Base-by-base conservation (phyloP, 306 rosid genomes). In the Lathyrus oleraceus region DNA sequence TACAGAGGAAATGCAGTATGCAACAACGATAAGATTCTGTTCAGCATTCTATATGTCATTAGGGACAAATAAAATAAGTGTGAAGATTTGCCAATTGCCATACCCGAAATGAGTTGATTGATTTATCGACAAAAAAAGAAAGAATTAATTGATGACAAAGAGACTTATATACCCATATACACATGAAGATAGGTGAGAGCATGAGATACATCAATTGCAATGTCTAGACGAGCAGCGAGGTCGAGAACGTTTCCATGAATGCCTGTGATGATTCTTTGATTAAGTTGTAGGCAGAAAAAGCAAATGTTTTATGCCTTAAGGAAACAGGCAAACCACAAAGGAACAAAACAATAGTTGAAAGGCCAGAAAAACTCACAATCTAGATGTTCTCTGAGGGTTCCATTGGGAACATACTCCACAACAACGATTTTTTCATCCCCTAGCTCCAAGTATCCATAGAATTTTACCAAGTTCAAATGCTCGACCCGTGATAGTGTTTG, bases 161-260 rank as follows among this genome's bases (percentile, higher is more conserved):
- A 40, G 15, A 61, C 60, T 47, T 28, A 51, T 72, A 91, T 72
- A 91, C 99, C 99, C 59, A 91, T 86, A 71, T 95, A 95, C 93
- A 84, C 79, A 81, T 95, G 99, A 77, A 95, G 97, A 85, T 95
- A 95, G 30, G 99, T 95, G 86, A 95, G 39, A 14, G 97, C 99
- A 72, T 95, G 99, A 28, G 99, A 88, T 66, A 95, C 99, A 76
- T 95, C 96, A 58, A 86, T 95, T 76, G 97, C 99, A 63, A 91
- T 70, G 65, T 91, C 99, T 20, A 91, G 88, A 69, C 99, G 81
- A 20, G 91, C 47, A 51, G 90, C 90, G 8, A 95, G 83, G 61
- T 95, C 95, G 43, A 95, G 84, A 82, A 81, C 6, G 43, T 70
- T 78, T 63, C 96, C 96, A 11, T 76, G 85, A 78, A 77, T 39